Percentiles rank a stretch among this genome's conserved stretches.
phyloP scores from a whole-genome alignment of 106 monocot genomes.

The Apostasia shenzhenica region DNA sequence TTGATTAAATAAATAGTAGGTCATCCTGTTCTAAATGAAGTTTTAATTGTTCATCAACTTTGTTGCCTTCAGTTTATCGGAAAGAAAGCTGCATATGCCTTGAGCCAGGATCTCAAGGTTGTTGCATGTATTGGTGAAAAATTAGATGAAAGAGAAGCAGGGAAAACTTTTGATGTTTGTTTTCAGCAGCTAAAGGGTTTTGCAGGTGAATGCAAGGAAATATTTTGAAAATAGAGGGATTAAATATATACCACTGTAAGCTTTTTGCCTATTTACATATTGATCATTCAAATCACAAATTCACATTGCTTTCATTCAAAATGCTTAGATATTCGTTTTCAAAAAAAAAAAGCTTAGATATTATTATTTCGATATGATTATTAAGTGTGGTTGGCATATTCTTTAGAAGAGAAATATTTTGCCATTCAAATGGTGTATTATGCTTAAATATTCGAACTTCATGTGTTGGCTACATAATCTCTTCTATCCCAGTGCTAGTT shows the following conservation, averaged over 20 bases:
- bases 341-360: neutral
- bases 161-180: constrained; percentile 98
- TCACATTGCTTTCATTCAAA: neutral
- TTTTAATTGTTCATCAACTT: constrained; percentile 4
- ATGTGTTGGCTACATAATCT: no score
- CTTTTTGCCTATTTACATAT: no score
- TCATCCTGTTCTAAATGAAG: neutral
- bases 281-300: neutral
- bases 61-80: constrained; percentile 74
- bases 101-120: constrained; percentile 81
- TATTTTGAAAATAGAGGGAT: no score
- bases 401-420: neutral
- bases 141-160: constrained; percentile 93
- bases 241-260: no score
- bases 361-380: neutral
- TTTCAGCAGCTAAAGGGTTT: constrained; percentile 88
- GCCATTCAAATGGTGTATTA: no score
- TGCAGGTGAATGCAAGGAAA: constrained; percentile 44
- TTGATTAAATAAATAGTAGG: neutral
- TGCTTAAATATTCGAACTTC: no score
- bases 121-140: constrained; percentile 98
- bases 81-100: constrained; percentile 98
- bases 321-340: neutral
- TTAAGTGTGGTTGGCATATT: neutral
- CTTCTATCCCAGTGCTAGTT: no score